A percentile compares a stretch with the other conserved stretches of the same genome.
Evolutionary conservation across 179 eudicot species (phyloP).

Genomic region (Heliamphora pulchella): DNA sequence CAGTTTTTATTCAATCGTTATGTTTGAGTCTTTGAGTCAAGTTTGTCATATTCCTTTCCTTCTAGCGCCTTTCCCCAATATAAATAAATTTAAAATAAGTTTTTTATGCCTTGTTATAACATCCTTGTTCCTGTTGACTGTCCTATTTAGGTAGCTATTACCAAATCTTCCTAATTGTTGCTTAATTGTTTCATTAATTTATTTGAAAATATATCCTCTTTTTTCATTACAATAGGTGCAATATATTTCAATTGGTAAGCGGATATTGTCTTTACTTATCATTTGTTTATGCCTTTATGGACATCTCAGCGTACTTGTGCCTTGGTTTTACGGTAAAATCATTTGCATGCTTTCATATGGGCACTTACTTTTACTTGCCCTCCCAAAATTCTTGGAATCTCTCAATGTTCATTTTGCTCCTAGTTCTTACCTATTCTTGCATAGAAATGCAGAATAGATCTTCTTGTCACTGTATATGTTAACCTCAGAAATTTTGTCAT

Average conservation of each 20-base stretch:
- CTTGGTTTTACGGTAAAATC: neutral
- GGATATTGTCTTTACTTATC: neutral
- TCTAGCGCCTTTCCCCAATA: neutral
- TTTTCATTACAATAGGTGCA: neutral
- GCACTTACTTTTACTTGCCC: neutral
- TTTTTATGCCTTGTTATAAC: neutral
- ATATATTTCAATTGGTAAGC: neutral
- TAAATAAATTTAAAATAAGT: neutral
- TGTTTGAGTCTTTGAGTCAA: neutral
- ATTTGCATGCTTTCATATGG: neutral
- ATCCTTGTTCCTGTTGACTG: neutral
- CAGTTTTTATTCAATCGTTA: no score
- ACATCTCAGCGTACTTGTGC: neutral
- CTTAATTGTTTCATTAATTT: neutral
- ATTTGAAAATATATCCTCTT: neutral
- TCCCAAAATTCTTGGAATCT: neutral
- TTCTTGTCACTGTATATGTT: neutral
- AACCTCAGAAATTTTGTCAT: conserved; percentile 11
- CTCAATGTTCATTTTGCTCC: neutral
- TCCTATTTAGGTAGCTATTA: neutral
- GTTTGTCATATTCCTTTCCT: neutral
- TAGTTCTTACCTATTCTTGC: neutral
- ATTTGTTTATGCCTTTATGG: neutral
- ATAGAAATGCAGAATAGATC: neutral
- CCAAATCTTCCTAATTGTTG: neutral